A percentile compares a stretch with the other conserved stretches of the same genome.
Evolutionary conservation across 108 stramenopile species (phyloP).

Genomic region (Conticribra weissflogii): DNA sequence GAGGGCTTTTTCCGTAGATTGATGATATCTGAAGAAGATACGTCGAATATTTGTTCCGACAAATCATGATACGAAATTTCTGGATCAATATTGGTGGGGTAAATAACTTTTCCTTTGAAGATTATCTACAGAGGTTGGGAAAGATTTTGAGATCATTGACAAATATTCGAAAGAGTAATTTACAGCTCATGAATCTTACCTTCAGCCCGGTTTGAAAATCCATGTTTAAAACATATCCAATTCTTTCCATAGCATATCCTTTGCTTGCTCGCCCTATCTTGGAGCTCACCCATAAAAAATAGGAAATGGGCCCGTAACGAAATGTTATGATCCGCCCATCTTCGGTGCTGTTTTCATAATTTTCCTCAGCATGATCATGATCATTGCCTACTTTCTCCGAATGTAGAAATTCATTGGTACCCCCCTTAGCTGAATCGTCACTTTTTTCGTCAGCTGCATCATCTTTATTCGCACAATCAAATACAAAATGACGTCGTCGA

Average conservation of each 20-base stretch:
- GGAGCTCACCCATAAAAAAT: slow-evolving; percentile 28
- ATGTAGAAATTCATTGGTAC: too few species aligned
- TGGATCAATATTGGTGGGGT: slow-evolving; percentile 12
- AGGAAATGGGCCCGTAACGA: slow-evolving; percentile 30
- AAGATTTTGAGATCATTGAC: too few species aligned
- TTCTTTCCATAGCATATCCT: slow-evolving; percentile 31
- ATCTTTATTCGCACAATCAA: neutral
- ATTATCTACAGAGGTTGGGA: slow-evolving; percentile 41
- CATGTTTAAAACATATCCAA: slow-evolving; percentile 26
- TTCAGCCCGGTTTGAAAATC: slow-evolving; percentile 30
- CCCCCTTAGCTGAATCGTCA: too few species aligned
- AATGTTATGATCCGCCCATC: slow-evolving; percentile 33
- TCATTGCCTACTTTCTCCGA: too few species aligned
- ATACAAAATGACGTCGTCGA: neutral
- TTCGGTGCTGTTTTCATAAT: neutral
- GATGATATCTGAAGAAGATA: slow-evolving; percentile 30
- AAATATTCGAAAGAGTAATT: too few species aligned
- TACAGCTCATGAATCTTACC: too few species aligned
- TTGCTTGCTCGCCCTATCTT: neutral
- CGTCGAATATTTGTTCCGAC: slow-evolving; percentile 34
- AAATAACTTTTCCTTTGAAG: slow-evolving; percentile 41
- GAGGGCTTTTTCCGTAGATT: slow-evolving; percentile 43
- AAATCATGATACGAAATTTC: neutral
- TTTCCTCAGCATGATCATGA: neutral
- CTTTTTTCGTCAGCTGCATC: neutral